Percentiles rank a stretch among this genome's conserved stretches.
phyloP scores from a whole-genome alignment of 148 eudicot genomes.

The Camellia japonica region DNA sequence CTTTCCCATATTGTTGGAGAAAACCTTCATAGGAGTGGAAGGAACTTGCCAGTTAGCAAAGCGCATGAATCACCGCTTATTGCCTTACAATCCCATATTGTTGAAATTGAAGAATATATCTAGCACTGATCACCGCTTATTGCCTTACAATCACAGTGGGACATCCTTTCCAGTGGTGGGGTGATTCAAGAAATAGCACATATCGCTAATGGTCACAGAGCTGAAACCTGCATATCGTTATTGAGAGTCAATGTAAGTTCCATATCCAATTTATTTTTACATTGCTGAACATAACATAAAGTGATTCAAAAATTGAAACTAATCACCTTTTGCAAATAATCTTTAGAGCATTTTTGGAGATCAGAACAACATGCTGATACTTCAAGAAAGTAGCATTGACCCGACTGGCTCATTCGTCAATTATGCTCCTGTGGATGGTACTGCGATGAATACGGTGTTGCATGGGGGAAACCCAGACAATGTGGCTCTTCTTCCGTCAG shows the following conservation, averaged over 20 bases:
- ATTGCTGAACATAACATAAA: too few species aligned
- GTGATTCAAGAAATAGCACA: slow-evolving; percentile 49
- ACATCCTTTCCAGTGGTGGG: slow-evolving; percentile 40
- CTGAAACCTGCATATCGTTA: slow-evolving; percentile 39
- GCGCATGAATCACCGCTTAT: too few species aligned
- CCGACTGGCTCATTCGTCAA: slow-evolving; percentile 64
- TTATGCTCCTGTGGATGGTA: slow-evolving; percentile 66
- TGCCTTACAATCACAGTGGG: slow-evolving; percentile 35
- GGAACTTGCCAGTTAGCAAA: too few species aligned
- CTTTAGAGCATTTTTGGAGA: neutral
- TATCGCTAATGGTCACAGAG: slow-evolving; percentile 37
- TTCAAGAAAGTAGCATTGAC: slow-evolving; percentile 74
- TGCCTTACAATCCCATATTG: too few species aligned
- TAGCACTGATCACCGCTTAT: neutral
- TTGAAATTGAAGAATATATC: too few species aligned
- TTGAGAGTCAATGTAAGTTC: slow-evolving; percentile 58
- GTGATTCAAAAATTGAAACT: neutral
- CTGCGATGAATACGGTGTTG: slow-evolving; percentile 48
- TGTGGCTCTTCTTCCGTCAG: slow-evolving; percentile 78
- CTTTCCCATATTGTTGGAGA: too few species aligned
- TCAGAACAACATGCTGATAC: slow-evolving; percentile 50
- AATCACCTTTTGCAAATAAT: neutral
- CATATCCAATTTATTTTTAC: neutral
- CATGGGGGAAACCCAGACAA: slow-evolving; percentile 72
- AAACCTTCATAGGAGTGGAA: too few species aligned